These are phyloP conservation scores for Parietaria judaica DNA, from an alignment of 306 rosid genomes.

Conservation along the genomic window DNA sequence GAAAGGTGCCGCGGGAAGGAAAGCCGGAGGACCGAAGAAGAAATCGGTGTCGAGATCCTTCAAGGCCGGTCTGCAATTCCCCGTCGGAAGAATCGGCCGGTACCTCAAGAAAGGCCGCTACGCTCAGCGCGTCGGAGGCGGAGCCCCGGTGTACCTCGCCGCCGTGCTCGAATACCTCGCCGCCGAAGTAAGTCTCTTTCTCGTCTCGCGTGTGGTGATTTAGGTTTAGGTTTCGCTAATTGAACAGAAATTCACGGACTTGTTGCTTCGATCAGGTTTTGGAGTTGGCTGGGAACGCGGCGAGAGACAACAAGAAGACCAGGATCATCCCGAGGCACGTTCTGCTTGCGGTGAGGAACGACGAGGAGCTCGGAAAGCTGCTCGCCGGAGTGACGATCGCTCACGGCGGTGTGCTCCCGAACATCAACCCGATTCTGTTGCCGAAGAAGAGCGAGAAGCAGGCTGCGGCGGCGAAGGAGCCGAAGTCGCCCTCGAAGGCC, in stretches of 20 bases:
- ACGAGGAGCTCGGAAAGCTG: conserved; percentile 76
- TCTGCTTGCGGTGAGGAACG: conserved; percentile 68
- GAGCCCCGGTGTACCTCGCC: conserved; percentile 73
- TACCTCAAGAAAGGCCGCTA: conserved; percentile 64
- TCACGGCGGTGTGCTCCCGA: conserved; percentile 80
- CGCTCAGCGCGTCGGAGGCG: conserved; percentile 50
- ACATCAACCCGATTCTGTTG: conserved; percentile 65
- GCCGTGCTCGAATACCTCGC: conserved; percentile 72
- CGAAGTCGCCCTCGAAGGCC: conserved; percentile 60
- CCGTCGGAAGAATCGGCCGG: conserved; percentile 73
- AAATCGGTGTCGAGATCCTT: conserved; percentile 57
- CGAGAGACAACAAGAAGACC: conserved; percentile 78
- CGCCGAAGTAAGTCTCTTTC: conserved; percentile 40
- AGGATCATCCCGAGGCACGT: conserved; percentile 73
- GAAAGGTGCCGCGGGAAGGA: conserved; percentile 64
- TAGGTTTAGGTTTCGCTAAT: not conserved
- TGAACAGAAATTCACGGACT: not conserved
- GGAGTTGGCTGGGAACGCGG: conserved; percentile 92
- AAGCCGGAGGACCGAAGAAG: conserved; percentile 68
- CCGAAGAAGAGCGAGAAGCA: conserved; percentile 56
- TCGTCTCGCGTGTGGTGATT: not conserved
- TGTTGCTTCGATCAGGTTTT: conserved; percentile 38
- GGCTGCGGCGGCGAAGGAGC: conserved; percentile 24
- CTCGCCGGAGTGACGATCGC: conserved; percentile 82
- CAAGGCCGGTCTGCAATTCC: conserved; percentile 66